Percentiles rank a stretch among this genome's conserved stretches.
These are phyloP conservation scores for Durio zibethinus DNA, from an alignment of 345 rosid species.

Conservation along the genomic window DNA sequence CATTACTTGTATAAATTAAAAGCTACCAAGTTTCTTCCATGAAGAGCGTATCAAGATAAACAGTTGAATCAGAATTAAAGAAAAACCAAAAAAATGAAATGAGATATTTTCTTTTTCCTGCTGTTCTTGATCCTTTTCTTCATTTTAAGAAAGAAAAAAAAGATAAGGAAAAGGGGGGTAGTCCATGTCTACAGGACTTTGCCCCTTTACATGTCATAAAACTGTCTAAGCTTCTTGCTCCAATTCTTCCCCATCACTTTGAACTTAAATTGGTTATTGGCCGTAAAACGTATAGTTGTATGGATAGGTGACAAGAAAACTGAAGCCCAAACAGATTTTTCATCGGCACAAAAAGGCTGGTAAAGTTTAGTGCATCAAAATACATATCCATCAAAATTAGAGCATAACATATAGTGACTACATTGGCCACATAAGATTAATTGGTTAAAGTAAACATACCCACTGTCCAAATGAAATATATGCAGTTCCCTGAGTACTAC, in stretches of 20 bases:
- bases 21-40: background rate
- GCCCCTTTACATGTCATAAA: background rate
- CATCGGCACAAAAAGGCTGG: background rate
- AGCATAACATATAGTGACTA: background rate
- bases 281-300: background rate
- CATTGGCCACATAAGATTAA: background rate
- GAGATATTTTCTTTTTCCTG: background rate
- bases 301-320: background rate
- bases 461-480: slow-evolving; percentile 99
- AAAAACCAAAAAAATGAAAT: background rate
- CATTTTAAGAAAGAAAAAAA: background rate
- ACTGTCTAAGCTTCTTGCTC: background rate
- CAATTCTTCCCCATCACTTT: background rate
- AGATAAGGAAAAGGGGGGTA: background rate
- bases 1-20: background rate
- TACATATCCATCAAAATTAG: background rate
- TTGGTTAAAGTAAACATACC: slow-evolving; percentile 42
- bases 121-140: background rate
- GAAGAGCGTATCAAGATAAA: background rate
- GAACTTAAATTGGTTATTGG: background rate
- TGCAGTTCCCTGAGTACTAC: slow-evolving; percentile 86
- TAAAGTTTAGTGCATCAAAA: background rate
- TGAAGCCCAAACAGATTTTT: background rate
- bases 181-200: background rate
- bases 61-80: background rate